Evolutionary conservation across 2,329 filamentous ascomycete genomes (phyloP), one percentile per base, ranked within the genome.

Genomic region (Cordyceps pruinosa): DNA sequence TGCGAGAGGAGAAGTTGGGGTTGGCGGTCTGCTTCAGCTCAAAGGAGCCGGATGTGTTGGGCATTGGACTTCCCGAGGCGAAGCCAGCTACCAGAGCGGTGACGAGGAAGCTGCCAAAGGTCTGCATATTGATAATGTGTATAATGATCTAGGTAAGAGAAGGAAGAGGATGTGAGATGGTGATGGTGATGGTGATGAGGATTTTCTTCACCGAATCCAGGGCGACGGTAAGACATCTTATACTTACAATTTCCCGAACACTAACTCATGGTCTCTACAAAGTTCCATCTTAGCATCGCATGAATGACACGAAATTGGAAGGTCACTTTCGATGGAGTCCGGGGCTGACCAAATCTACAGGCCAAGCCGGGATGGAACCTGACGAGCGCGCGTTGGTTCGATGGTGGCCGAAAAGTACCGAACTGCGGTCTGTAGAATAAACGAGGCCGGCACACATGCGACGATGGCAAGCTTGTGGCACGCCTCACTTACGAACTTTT

Each of bases 1-100:
- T 66, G 37, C 54, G 54, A 28, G 28, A 25, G 26, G 56, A 59
- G 64, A 57, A 69, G 54, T 54, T 54, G 34, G 50, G 56, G 56
- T 58, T 59, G 57, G 34, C 45, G 8, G 21, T 34, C 52, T 50
- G 46, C 28, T 45, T 51, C 34, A 57, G 46, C 30, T 49, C 39
- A 21, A 59, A 59, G 21, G 53, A 41, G 17, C 35, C 48, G 30
- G 51, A 42, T 23, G 34, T n/a, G 32, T 15, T 28, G 26, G 47
- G 44, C 37, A 60, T 47, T 32, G 58, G 58, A 41, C 50, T 58
- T n/a, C 55, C 61, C 30, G 47, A 52, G 54, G 57, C 61, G 25
- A 56, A 35, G 53, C 58, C 35, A 9, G 41, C 58, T 42, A 42
- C 53, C 17, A 51, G 54, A 53, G 44, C 47, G 46, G 51, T 34